Evolutionary conservation across 129 eudicot species (phyloP), one percentile per base, ranked within the genome.

Genomic region (Escallonia herrerae): DNA sequence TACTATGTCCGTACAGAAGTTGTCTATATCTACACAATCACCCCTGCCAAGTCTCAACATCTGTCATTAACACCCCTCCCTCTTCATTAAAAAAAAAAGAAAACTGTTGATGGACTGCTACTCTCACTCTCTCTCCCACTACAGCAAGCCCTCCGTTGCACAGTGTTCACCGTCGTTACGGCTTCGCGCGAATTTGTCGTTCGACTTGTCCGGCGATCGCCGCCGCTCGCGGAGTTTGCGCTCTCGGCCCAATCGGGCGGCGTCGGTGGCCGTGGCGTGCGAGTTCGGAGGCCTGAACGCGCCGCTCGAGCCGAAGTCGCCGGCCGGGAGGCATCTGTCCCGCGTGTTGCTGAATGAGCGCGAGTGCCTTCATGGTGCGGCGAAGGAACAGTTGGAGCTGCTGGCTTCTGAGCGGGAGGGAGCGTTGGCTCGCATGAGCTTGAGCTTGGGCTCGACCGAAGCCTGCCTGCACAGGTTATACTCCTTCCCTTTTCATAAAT

Each of bases 401-500:
- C 64, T 87, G 53, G 84, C 67, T 48, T 76, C 59, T 14, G 86
- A 79, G 7, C 74, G 80, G 8, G 83, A 74, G 56, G 81, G 77
- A 42, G 96, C 96, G 10, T 54, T 52, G 50, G 80, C 77, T 43
- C 82, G 96, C 3, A 43, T 40, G 50, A 53, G 45, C 39, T 73
- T 79, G 56, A 85, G 84, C 49, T 60, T 68, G 37, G 87, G 76
- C 70, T 74, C 98, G n/a, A 58, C 72, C 69, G 83, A 88, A 77
- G 95, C 82, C 71, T 65, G 41, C 40, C 96, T 91, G 57, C 88
- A 87, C 48, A 88, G 95, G 98, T 91, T 63, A 6, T 2, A 5
- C 7, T 7, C 5, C 5, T 53, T 53, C 22, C 14, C 58, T 14
- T 53, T 33, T n/a, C 33, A 22, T 22, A 22, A 22, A 22, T 22